Evolutionary conservation across 1,284 basidiomycete genomes (phyloP), one percentile per base, ranked within the genome.

Genomic region (Sanghuangporus baumii): DNA sequence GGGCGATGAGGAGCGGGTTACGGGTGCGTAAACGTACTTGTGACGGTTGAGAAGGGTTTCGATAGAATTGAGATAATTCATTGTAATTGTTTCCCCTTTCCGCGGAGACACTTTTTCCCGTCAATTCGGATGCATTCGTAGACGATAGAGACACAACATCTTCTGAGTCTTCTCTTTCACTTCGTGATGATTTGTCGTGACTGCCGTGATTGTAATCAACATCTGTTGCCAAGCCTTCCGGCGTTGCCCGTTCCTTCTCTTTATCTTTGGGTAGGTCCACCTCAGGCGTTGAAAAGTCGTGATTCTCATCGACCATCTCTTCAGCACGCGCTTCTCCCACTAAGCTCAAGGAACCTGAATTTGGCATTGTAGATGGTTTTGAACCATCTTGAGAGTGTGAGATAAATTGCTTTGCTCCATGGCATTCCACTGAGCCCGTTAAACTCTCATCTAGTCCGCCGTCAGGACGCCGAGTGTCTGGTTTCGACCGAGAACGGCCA

Each of bases 1-100:
- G 62, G 7, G 57, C 62, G 31, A 63, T 50, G 37, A 56, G 38
- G 40, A 63, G 62, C 14, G 62, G 58, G 16, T 60, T 55, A 9
- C 62, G 57, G 38, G 16, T 63, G 23, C 62, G 62, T n/a, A 59
- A 38, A 60, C 12, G 31, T 48, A 46, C 37, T 26, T 34, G 6
- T 14, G 60, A 23, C 18, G 36, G 6, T 46, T 47, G 26, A n/a
- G 43, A 18, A 50, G 43, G 36, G 3, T 59, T 50, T 14, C 23
- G n/a, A 48, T 48, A 34, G 16, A 36, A 37, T 2, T 1, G 26
- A 31, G 26, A 31, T 31, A 31, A 31, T 31, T 31, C 26, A 31
- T 3, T 31, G 26, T 31, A 31, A 31, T 31, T 31, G 26, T 54
- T 31, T 31, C 16, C 18, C 40, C 14, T 7, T 16, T 41, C 23